These are phyloP conservation scores for Arthrobotrys sinensis DNA, from an alignment of 2,329 filamentous ascomycete genomes.

Conservation along the genomic window DNA sequence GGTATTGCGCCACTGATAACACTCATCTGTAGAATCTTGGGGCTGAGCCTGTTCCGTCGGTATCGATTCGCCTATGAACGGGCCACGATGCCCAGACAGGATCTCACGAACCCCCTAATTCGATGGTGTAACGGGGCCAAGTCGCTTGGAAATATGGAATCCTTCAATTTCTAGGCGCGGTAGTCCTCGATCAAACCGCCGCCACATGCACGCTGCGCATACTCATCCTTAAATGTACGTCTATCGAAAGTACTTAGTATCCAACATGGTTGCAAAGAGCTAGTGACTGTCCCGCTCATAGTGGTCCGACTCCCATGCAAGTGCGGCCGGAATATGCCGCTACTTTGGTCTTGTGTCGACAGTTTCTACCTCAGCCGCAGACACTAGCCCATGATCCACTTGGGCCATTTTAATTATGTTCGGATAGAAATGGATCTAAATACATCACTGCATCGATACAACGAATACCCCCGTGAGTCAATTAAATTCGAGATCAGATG, in stretches of 20 bases:
- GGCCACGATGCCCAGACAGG: conserved; percentile 16
- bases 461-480: conserved; percentile 10
- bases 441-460: neutral
- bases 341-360: conserved; percentile 5
- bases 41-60: neutral
- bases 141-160: conserved; percentile 23
- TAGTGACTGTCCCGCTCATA: neutral
- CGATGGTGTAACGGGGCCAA: conserved; percentile 44
- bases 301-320: conserved; percentile 7
- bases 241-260: neutral
- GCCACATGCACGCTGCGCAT: neutral
- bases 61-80: neutral
- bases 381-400: conserved; percentile 3
- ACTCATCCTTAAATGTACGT: neutral
- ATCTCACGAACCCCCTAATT: neutral
- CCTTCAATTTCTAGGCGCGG: conserved; percentile 7
- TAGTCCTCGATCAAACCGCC: neutral
- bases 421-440: neutral
- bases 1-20: neutral
- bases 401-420: conserved; percentile 1
- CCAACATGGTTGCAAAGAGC: neutral
- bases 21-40: neutral
- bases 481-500: conserved; percentile 16
- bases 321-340: conserved; percentile 9
- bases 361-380: conserved; percentile 17